These are phyloP conservation scores for Phytophthora lateralis DNA, from an alignment of 352 stramenopile genomes.

Conservation along the genomic window DNA sequence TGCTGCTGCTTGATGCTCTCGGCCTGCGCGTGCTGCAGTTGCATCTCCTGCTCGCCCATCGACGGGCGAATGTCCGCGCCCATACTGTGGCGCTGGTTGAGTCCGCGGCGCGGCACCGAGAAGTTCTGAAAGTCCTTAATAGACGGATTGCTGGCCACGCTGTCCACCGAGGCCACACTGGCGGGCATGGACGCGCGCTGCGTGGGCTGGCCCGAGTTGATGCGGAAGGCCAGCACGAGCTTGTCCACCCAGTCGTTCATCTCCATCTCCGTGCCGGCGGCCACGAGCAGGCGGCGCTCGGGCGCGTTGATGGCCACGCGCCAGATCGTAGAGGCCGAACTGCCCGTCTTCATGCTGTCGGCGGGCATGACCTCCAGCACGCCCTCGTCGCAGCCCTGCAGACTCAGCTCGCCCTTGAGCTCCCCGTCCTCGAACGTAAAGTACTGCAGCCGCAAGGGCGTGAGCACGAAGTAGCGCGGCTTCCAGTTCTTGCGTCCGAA, in stretches of 20 bases:
- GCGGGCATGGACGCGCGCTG: constrained; percentile 39
- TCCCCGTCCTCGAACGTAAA: constrained; percentile 85
- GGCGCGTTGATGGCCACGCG: constrained; percentile 74
- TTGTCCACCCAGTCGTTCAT: constrained; percentile 89
- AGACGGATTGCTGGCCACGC: constrained; percentile 26
- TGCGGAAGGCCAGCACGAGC: constrained; percentile 66
- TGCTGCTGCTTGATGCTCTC: constrained; percentile 11
- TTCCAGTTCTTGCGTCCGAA: constrained; percentile 84
- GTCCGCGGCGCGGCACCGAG: constrained; percentile 44
- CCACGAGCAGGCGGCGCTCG: constrained; percentile 63
- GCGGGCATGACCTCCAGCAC: constrained; percentile 83
- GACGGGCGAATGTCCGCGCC: constrained; percentile 45
- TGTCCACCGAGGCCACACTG: constrained; percentile 10
- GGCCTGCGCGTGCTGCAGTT: constrained; percentile 21
- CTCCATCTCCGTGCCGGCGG: constrained; percentile 76
- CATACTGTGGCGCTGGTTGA: constrained; percentile 51
- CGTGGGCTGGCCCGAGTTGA: constrained; percentile 50
- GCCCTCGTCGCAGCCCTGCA: constrained; percentile 61
- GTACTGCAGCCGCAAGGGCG: constrained; percentile 60
- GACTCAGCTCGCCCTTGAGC: constrained; percentile 72
- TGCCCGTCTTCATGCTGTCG: constrained; percentile 77
- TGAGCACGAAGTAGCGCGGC: constrained; percentile 80
- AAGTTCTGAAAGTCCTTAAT: constrained; percentile 89
- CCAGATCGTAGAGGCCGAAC: constrained; percentile 78
- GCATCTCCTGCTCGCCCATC: constrained; percentile 34